A percentile compares a stretch with the other conserved stretches of the same genome.
These are phyloP conservation scores for Magnolia sinica DNA, from an alignment of 164 flowering plant species.

Conservation along the genomic window DNA sequence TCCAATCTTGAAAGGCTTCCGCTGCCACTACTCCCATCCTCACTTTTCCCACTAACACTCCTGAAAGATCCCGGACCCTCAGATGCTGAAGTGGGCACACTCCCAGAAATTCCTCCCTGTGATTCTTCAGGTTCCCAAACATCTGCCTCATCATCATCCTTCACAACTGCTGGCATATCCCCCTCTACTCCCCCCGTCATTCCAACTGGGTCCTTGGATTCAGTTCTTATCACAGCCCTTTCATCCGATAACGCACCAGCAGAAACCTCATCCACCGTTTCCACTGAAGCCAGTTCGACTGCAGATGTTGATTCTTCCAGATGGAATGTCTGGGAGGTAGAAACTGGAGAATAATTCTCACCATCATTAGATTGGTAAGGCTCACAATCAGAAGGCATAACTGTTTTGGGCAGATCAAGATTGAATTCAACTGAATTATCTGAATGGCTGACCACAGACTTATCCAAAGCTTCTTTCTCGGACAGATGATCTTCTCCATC, in stretches of 20 bases:
- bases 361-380: constrained; percentile 25
- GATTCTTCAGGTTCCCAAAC: constrained; percentile 62
- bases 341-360: constrained; percentile 25
- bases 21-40: constrained; percentile 63
- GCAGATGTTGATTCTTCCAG: constrained; percentile 29
- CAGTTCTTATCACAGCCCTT: constrained; percentile 23
- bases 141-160: constrained; percentile 54
- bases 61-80: constrained; percentile 82
- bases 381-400: constrained; percentile 46
- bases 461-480: constrained; percentile 21
- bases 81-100: constrained; percentile 35
- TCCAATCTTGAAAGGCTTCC: constrained; percentile 92
- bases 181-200: constrained; percentile 39
- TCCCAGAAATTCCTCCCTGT: constrained; percentile 34
- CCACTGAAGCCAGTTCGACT: constrained; percentile 13
- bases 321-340: constrained; percentile 7
- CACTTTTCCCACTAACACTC: constrained; percentile 74
- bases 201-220: constrained; percentile 29
- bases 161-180: constrained; percentile 29
- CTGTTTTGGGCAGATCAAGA: constrained; percentile 48
- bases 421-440: constrained; percentile 32
- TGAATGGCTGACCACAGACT: constrained; percentile 26
- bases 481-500: constrained; percentile 21
- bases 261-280: constrained; percentile 27
- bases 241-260: constrained; percentile 24